A percentile compares a stretch with the other conserved stretches of the same genome.
Conservation (phyloP, 2,329 filamentous ascomycete genomes). For the Rhytidhysteron rufulum region DNA sequence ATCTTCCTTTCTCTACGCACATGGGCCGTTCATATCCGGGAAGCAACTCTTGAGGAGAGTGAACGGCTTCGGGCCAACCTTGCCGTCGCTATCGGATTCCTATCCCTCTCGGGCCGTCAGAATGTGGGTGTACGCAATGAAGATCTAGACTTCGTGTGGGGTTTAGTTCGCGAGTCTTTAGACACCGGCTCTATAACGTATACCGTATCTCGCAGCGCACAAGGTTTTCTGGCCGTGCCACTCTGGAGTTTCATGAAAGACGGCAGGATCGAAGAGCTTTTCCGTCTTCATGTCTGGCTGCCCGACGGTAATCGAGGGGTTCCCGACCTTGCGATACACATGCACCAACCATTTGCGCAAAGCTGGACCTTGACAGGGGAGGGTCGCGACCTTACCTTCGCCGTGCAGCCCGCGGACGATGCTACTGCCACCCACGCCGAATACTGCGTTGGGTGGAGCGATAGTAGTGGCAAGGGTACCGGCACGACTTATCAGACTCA, state of each 20-base stretch:
- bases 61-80: background rate
- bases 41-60: background rate
- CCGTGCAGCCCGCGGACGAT: slow-evolving; percentile 14
- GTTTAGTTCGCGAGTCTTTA: slow-evolving; percentile 1
- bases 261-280: slow-evolving; percentile 32
- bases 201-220: slow-evolving; percentile 18
- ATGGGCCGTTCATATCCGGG: background rate
- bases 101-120: background rate
- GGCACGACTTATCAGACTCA: slow-evolving; percentile 22
- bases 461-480: slow-evolving; percentile 9
- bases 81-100: slow-evolving; percentile 1
- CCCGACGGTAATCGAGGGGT: slow-evolving; percentile 28
- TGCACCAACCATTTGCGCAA: slow-evolving; percentile 34
- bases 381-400: slow-evolving; percentile 27
- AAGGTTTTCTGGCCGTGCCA: slow-evolving; percentile 33
- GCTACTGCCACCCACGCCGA: slow-evolving; percentile 25
- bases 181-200: background rate
- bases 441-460: slow-evolving; percentile 25
- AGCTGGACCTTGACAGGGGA: slow-evolving; percentile 37
- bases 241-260: slow-evolving; percentile 33
- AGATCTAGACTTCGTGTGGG: slow-evolving; percentile 2
- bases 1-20: background rate
- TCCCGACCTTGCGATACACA: slow-evolving; percentile 24
- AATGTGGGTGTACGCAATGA: background rate
- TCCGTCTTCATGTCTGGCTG: slow-evolving; percentile 34